Evolutionary conservation across 2,329 filamentous ascomycete genomes (phyloP).

Genomic region (Aspergillus bombycis): DNA sequence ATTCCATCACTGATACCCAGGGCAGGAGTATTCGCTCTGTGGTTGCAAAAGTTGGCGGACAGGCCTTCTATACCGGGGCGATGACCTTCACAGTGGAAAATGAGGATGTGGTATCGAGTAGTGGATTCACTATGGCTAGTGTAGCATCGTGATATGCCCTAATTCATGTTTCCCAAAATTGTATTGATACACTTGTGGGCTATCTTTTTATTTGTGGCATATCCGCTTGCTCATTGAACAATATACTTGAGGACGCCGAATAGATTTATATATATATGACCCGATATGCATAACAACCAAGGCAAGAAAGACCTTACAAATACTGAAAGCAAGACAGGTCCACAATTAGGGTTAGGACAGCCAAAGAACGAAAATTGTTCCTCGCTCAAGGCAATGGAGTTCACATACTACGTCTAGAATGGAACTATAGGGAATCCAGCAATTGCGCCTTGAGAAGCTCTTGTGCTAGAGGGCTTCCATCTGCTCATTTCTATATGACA

Average conservation of each 20-base stretch:
- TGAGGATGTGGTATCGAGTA: conserved; percentile 27
- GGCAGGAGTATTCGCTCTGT: conserved; percentile 18
- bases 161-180: not conserved
- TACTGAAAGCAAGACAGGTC: not conserved
- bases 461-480: no score
- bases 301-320: not conserved
- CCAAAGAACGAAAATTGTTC: not conserved
- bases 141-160: not conserved
- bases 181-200: not conserved
- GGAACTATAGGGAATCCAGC: no score
- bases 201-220: not conserved
- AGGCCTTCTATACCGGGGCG: conserved; percentile 37
- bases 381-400: not conserved
- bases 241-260: not conserved
- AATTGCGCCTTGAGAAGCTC: no score
- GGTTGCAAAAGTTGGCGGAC: conserved; percentile 35
- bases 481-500: no score
- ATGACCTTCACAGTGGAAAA: conserved; percentile 33
- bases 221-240: not conserved
- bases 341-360: not conserved
- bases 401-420: not conserved
- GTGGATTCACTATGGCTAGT: conserved; percentile 25
- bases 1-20: conserved; percentile 8
- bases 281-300: not conserved
- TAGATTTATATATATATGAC: not conserved